phyloP scores from a whole-genome alignment of 768 basidiomycete genomes.

The Candolleomyces efflorescens region DNA sequence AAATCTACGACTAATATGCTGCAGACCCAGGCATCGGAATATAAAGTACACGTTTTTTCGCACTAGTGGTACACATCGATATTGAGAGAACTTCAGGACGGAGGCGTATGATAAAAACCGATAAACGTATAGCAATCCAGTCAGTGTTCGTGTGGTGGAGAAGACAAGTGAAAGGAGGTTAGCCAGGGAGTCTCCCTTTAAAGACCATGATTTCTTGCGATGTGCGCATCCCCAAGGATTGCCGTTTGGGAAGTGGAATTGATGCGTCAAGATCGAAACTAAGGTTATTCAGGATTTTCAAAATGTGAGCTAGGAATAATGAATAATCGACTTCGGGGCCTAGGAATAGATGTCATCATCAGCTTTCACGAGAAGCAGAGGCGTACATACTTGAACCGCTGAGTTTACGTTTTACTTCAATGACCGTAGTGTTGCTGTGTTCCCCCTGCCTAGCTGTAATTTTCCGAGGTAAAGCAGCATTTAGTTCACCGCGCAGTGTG shows the following conservation, averaged over 20 bases:
- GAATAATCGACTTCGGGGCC: constrained; percentile 45
- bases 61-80: neutral
- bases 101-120: no score
- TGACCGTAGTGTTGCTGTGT: constrained; percentile 48
- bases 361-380: constrained; percentile 1
- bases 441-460: constrained; percentile 35
- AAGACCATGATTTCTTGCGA: constrained; percentile 66
- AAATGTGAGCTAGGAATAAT: constrained; percentile 56
- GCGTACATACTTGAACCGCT: constrained; percentile 16
- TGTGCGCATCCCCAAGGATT: constrained; percentile 36
- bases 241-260: constrained; percentile 52
- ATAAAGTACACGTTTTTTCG: neutral
- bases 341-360: constrained; percentile 14
- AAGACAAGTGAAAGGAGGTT: no score
- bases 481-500: constrained; percentile 35
- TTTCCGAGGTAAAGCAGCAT: constrained; percentile 30
- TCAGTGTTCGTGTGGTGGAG: no score
- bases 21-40: neutral
- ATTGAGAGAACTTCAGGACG: neutral
- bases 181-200: constrained; percentile 29
- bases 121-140: no score
- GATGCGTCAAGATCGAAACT: constrained; percentile 65
- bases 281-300: constrained; percentile 52
- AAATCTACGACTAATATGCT: neutral
- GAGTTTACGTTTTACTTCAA: constrained; percentile 48